A percentile compares a stretch with the other conserved stretches of the same genome.
Evolutionary conservation across 345 rosid species (phyloP).

Genomic region (Eucalyptus leucophloia): DNA sequence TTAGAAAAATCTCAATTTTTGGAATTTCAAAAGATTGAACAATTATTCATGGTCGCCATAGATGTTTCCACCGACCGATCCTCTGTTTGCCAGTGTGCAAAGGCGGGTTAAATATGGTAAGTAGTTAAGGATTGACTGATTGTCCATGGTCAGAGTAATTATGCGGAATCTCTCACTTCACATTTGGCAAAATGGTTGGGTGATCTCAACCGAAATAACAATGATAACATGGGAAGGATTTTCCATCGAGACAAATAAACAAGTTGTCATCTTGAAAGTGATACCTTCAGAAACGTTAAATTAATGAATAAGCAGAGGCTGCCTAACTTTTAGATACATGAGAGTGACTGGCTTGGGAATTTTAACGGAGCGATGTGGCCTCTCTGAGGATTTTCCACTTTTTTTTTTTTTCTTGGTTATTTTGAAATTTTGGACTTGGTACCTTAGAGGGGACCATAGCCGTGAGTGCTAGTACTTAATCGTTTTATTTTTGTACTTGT

Average conservation of each 20-base stretch:
- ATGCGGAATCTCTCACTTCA: not conserved
- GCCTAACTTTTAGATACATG: not conserved
- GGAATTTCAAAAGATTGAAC: not conserved
- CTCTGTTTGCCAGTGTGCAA: not conserved
- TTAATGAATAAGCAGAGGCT: not conserved
- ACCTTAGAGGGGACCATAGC: not conserved
- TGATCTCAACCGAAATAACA: not conserved
- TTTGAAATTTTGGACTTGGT: not conserved
- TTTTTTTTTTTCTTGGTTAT: not conserved
- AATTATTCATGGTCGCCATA: not conserved
- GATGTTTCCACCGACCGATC: not conserved
- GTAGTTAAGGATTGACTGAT: not conserved
- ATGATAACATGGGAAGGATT: not conserved
- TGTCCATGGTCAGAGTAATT: not conserved
- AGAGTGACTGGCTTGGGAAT: not conserved
- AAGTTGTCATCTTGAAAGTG: not conserved
- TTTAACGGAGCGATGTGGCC: not conserved
- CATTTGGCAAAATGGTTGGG: not conserved
- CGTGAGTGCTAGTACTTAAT: not conserved
- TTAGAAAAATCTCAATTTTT: not conserved
- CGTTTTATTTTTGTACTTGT: not conserved
- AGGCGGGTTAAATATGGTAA: not conserved
- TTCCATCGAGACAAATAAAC: not conserved
- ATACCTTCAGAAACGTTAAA: not conserved
- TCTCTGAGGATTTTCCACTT: not conserved